Conservation (phyloP, 2,329 filamentous ascomycete species). For the Atkinsonella hypoxylon region DNA sequence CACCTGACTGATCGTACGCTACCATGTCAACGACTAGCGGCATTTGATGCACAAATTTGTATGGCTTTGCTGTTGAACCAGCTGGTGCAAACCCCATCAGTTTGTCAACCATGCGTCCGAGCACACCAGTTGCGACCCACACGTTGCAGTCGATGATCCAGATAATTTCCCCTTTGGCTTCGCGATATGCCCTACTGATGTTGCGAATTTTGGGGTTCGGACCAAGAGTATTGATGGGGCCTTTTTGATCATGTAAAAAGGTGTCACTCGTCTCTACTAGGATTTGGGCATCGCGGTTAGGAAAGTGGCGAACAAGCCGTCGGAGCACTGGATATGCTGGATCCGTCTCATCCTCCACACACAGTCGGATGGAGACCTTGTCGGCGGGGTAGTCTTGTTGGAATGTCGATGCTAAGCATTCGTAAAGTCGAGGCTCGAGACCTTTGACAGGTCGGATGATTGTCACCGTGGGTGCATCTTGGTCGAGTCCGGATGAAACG, state of each 20-base stretch:
- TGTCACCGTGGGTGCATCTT: slow-evolving; percentile 66
- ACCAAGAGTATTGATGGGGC: slow-evolving; percentile 51
- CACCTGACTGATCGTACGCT: slow-evolving; percentile 13
- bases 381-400: slow-evolving; percentile 66
- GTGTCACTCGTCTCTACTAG: slow-evolving; percentile 77
- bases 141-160: slow-evolving; percentile 97
- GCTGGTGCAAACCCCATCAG: slow-evolving; percentile 55
- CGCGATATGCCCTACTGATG: slow-evolving; percentile 83
- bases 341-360: slow-evolving; percentile 63
- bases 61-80: slow-evolving; percentile 37
- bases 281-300: slow-evolving; percentile 56
- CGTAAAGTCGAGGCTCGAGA: slow-evolving; percentile 78
- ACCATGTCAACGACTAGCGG: slow-evolving; percentile 74
- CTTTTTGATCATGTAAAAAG: slow-evolving; percentile 42
- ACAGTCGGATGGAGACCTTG: slow-evolving; percentile 71
- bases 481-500: slow-evolving; percentile 36
- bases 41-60: slow-evolving; percentile 92
- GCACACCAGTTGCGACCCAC: slow-evolving; percentile 71
- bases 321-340: slow-evolving; percentile 65
- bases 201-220: slow-evolving; percentile 99
- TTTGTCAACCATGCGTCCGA: slow-evolving; percentile 80
- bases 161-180: slow-evolving; percentile 75
- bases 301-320: slow-evolving; percentile 61
- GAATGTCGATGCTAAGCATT: slow-evolving; percentile 81
- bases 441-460: slow-evolving; percentile 90